Evolutionary conservation across 1,284 basidiomycete genomes (phyloP).

Genomic region (Agaricales sp.): DNA sequence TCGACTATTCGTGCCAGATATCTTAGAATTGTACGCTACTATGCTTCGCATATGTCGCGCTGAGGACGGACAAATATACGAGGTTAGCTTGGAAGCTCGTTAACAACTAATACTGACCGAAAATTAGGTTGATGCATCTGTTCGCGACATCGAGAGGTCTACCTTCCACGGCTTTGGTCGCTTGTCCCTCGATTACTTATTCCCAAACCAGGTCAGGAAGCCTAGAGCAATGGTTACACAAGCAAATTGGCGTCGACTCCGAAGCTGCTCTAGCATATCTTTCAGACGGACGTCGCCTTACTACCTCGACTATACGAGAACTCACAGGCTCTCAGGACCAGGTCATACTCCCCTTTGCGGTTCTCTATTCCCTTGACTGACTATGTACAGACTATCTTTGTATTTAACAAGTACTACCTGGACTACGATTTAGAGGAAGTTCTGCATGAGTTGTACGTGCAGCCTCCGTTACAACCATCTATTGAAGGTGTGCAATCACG

Average conservation of each 20-base stretch:
- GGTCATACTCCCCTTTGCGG: conserved; percentile 26
- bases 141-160: conserved; percentile 68
- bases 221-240: conserved; percentile 54
- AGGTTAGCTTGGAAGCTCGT: too few relatives aligned
- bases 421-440: conserved; percentile 57
- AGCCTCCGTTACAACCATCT: conserved; percentile 49
- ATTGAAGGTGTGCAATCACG: conserved; percentile 44
- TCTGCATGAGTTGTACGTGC: conserved; percentile 43
- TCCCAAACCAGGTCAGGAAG: conserved; percentile 52
- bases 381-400: conserved; percentile 50
- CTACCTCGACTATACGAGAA: conserved; percentile 59
- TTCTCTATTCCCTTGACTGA: conserved; percentile 7
- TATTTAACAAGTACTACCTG: conserved; percentile 71
- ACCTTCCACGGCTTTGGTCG: not conserved
- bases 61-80: not conserved
- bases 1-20: too few relatives aligned
- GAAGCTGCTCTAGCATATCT: conserved; percentile 66
- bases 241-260: conserved; percentile 55
- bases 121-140: conserved; percentile 45
- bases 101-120: not conserved
- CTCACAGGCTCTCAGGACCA: conserved; percentile 63
- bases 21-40: too few relatives aligned
- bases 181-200: too few relatives aligned
- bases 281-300: conserved; percentile 61
- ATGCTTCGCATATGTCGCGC: not conserved